Percentiles rank a stretch among this genome's conserved stretches.
These are phyloP conservation scores for Cryptococcus hybrid DNA, from an alignment of 1,284 basidiomycete genomes.

Conservation along the genomic window DNA sequence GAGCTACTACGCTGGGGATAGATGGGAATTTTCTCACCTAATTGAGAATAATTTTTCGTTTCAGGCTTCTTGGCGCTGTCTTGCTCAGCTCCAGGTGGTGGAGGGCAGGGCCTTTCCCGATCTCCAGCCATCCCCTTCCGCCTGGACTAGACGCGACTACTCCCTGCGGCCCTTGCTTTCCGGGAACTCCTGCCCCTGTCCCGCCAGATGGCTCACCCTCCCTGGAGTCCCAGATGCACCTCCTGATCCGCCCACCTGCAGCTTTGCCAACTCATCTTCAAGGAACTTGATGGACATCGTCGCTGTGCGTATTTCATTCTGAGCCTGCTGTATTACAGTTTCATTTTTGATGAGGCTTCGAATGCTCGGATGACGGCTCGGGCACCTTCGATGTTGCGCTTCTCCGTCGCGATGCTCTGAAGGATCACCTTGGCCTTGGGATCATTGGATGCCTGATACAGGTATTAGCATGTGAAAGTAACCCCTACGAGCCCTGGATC, in stretches of 20 bases:
- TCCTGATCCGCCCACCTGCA: slow-evolving; percentile 32
- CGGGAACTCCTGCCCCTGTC: slow-evolving; percentile 3
- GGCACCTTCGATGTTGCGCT: slow-evolving; percentile 49
- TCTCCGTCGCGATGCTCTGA: slow-evolving; percentile 45
- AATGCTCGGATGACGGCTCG: slow-evolving; percentile 49
- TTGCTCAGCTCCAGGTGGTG: slow-evolving; percentile 20
- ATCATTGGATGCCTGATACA: slow-evolving; percentile 14
- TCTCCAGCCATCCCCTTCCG: slow-evolving; percentile 12
- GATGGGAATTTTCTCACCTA: slow-evolving; percentile 28
- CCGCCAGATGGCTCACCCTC: slow-evolving; percentile 1
- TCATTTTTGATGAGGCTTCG: slow-evolving; percentile 49
- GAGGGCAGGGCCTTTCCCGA: slow-evolving; percentile 43
- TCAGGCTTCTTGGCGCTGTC: slow-evolving; percentile 17
- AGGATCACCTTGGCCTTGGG: slow-evolving; percentile 45
- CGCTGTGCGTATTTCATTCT: slow-evolving; percentile 49
- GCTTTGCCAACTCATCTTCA: slow-evolving; percentile 47
- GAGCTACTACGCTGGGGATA: neutral
- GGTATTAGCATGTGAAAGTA: neutral
- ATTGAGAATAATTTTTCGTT: slow-evolving; percentile 46
- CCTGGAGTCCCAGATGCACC: slow-evolving; percentile 15
- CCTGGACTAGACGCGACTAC: slow-evolving; percentile 26
- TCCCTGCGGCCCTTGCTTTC: slow-evolving; percentile 8
- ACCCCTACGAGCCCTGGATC: slow-evolving; percentile 16
- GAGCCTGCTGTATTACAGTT: slow-evolving; percentile 50
- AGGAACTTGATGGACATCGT: slow-evolving; percentile 48